A percentile compares a stretch with the other conserved stretches of the same genome.
These are phyloP conservation scores for Tagetes erecta DNA, from an alignment of 129 eudicot genomes.

Conservation along the genomic window DNA sequence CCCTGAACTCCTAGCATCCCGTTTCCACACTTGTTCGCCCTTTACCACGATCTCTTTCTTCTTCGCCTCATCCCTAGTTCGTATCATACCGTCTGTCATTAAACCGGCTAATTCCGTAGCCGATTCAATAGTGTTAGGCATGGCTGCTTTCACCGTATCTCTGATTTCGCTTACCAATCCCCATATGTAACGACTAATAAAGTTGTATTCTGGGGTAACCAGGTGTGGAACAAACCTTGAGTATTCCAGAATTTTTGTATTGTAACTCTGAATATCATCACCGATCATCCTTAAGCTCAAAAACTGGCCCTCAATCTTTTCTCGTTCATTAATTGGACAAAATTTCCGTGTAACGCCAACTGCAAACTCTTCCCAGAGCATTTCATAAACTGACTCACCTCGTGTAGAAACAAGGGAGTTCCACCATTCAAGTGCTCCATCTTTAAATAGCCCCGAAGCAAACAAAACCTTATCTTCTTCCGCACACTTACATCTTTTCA, in stretches of 20 bases:
- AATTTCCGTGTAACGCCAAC: not conserved
- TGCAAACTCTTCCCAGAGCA: not conserved
- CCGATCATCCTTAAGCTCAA: not conserved
- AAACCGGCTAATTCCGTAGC: not conserved
- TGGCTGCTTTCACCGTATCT: not conserved
- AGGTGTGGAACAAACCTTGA: not conserved
- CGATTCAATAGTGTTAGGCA: not conserved
- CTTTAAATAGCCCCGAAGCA: too few relatives aligned
- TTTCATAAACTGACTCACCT: not conserved
- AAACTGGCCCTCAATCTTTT: too few relatives aligned
- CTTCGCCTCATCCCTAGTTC: not conserved
- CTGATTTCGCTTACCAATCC: not conserved
- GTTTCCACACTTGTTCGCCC: not conserved
- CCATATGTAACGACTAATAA: not conserved
- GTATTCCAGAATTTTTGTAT: not conserved
- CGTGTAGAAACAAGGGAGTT: too few relatives aligned
- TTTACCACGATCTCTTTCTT: not conserved
- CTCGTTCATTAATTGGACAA: not conserved
- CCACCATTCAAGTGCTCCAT: too few relatives aligned
- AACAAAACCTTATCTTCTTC: too few relatives aligned
- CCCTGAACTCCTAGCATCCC: not conserved
- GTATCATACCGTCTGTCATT: not conserved
- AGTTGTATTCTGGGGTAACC: not conserved
- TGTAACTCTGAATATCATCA: not conserved
- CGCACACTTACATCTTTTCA: too few relatives aligned